Conservation (phyloP, 805 yeast species). For the Sugiyamaella qingdaonensis region DNA sequence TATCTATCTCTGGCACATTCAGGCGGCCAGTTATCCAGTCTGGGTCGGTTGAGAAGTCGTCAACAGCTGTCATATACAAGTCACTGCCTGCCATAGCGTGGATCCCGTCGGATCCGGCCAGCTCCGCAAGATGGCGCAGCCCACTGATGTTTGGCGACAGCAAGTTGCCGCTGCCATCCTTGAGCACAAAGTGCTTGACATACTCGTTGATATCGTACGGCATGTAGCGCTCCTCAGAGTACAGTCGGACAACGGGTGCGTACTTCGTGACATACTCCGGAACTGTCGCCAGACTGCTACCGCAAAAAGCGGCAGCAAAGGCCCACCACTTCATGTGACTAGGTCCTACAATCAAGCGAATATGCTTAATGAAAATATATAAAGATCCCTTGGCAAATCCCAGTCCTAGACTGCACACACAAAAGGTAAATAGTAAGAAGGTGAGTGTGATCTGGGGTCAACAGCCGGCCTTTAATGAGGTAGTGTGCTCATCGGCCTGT, state of each 20-base stretch:
- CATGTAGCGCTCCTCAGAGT: slow-evolving; percentile 81
- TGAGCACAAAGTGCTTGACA: slow-evolving; percentile 61
- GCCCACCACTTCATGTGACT: not conserved
- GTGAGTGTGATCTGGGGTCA: no score
- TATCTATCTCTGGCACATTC: slow-evolving; percentile 63
- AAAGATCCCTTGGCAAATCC: not conserved
- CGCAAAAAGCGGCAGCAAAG: not conserved
- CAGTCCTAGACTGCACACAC: not conserved
- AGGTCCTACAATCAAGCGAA: not conserved
- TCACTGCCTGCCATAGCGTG: slow-evolving; percentile 34
- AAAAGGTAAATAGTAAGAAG: no score
- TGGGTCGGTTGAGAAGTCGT: slow-evolving; percentile 69
- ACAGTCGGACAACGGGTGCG: slow-evolving; percentile 74
- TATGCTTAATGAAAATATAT: not conserved
- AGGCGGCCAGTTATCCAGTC: slow-evolving; percentile 77
- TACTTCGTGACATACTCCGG: slow-evolving; percentile 30
- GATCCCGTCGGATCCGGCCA: slow-evolving; percentile 22
- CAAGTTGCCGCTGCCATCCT: slow-evolving; percentile 46
- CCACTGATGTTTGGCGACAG: slow-evolving; percentile 20
- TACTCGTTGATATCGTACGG: slow-evolving; percentile 77
- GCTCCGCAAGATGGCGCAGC: slow-evolving; percentile 8
- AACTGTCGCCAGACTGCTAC: slow-evolving; percentile 8
- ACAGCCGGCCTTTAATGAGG: no score
- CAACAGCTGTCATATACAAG: slow-evolving; percentile 59
- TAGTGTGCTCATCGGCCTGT: no score